A percentile compares a stretch with the other conserved stretches of the same genome.
These are phyloP conservation scores for Aspergillus costaricaensis DNA, from an alignment of 2,329 filamentous ascomycete species.

Conservation along the genomic window DNA sequence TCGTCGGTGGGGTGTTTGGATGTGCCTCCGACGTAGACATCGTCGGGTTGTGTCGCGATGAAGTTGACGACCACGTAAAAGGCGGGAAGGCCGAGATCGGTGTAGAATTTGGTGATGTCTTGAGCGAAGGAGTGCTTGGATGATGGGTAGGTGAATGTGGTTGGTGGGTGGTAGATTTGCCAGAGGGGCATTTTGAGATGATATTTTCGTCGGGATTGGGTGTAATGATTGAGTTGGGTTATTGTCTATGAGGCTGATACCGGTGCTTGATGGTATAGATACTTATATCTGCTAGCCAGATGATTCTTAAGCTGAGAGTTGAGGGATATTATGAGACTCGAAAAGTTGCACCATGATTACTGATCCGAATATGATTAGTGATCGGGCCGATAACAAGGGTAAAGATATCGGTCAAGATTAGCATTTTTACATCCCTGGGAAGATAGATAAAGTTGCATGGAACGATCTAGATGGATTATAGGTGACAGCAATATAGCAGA, in stretches of 20 bases:
- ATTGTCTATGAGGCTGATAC: too few species aligned
- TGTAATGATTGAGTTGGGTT: too few species aligned
- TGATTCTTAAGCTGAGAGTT: background rate
- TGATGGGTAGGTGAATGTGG: constrained; percentile 10
- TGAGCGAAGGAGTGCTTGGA: constrained; percentile 22
- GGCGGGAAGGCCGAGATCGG: constrained; percentile 24
- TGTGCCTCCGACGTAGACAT: constrained; percentile 15
- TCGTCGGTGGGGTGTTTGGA: background rate
- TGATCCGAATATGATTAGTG: background rate
- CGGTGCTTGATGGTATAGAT: background rate
- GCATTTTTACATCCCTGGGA: background rate
- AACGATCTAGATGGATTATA: background rate
- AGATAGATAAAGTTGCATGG: background rate
- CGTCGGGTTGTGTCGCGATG: constrained; percentile 12
- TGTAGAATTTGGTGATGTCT: constrained; percentile 31
- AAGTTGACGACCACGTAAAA: constrained; percentile 36
- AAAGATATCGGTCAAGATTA: background rate
- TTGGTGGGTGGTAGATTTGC: constrained; percentile 21
- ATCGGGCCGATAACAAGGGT: background rate
- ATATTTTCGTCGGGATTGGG: too few species aligned
- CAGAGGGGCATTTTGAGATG: constrained; percentile 9
- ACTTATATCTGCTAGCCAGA: background rate
- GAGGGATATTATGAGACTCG: background rate
- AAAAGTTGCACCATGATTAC: background rate
- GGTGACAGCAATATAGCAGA: too few species aligned